Base-by-base conservation (phyloP, 2,329 filamentous ascomycete genomes). In the Exutisphaerella laricina region DNA sequence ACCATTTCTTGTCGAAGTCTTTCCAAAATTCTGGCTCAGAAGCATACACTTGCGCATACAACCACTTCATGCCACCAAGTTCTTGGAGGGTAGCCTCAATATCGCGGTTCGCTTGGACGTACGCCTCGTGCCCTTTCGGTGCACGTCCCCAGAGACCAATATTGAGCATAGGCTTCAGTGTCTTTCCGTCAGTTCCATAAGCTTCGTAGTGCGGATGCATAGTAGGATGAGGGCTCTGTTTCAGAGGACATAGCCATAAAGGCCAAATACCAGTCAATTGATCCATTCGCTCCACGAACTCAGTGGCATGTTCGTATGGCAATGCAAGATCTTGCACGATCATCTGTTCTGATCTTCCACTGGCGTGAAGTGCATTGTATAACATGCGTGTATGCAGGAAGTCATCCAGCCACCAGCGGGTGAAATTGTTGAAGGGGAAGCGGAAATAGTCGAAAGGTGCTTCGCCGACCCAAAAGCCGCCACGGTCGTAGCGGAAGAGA, bases 41-140 rank as follows among this genome's bases (percentile, higher is more conserved):
- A 62, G 90, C 90, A 67, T 88, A 94, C 0, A 85, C 82, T 57
- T 88, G 84, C 2, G 87, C 85, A 63, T 94, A 94, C n/a, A 92
- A 70, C 84, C 85, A 92, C 68, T 94, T 94, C 69, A 84, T 78
- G 3, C 87, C 87, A 33, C 80, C 80, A 1, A 92, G 73, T 51
- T 78, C 72, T 38, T 70, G 70, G 4, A 88, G 75, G 58, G 83
- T 82, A 13, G 69, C 66, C 67, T 94, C 87, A 16, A 94, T 71
- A 30, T 72, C 74, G 22, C 82, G 76, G 65, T 94, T 94, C 53
- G 78, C 77, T 25, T 65, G 60, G 3, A 88, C 70, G 56, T 88
- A 88, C 16, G 23, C 17, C 6, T 13, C 72, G 70, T 26, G n/a
- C 5, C 34, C 20, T 8, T 36, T 74, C 60, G 4, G 69, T 60